phyloP scores from a whole-genome alignment of 768 basidiomycete genomes.

The Pulveroboletus ravenelii region DNA sequence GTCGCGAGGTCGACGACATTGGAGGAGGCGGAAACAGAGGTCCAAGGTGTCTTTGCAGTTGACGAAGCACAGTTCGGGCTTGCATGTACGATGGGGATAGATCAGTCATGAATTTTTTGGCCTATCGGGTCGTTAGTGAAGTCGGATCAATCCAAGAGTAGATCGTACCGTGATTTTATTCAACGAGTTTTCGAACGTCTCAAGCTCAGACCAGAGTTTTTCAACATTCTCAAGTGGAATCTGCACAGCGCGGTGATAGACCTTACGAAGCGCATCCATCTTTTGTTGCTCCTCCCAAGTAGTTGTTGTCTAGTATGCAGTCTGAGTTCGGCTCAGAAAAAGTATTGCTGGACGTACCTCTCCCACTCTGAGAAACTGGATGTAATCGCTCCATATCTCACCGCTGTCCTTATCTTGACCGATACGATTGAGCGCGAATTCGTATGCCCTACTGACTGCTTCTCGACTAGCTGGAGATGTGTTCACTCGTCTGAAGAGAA shows the following conservation, averaged over 20 bases:
- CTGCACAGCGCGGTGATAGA: slow-evolving; percentile 90
- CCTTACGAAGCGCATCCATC: slow-evolving; percentile 87
- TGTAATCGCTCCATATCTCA: slow-evolving; percentile 92
- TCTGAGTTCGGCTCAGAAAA: slow-evolving; percentile 2
- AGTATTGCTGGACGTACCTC: slow-evolving; percentile 48
- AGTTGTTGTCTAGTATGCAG: slow-evolving; percentile 49
- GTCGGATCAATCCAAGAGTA: neutral
- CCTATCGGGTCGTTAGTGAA: slow-evolving; percentile 38
- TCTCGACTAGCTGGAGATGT: slow-evolving; percentile 65
- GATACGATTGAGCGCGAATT: slow-evolving; percentile 85
- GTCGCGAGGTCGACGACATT: slow-evolving; percentile 37
- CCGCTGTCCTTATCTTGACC: slow-evolving; percentile 91
- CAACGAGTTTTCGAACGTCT: slow-evolving; percentile 82
- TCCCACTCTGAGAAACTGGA: slow-evolving; percentile 78
- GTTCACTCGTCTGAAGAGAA: slow-evolving; percentile 56
- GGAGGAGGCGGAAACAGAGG: slow-evolving; percentile 53
- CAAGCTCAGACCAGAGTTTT: slow-evolving; percentile 88
- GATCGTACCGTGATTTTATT: slow-evolving; percentile 76
- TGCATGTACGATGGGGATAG: slow-evolving; percentile 94
- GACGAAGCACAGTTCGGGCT: slow-evolving; percentile 82
- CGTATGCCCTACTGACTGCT: slow-evolving; percentile 82
- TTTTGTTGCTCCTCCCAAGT: slow-evolving; percentile 97
- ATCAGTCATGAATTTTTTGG: slow-evolving; percentile 94
- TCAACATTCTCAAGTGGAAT: slow-evolving; percentile 94
- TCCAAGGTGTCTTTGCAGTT: slow-evolving; percentile 66